These are phyloP conservation scores for Taiozyma sp. DNA, from an alignment of 1,139 yeast species.

Conservation along the genomic window DNA sequence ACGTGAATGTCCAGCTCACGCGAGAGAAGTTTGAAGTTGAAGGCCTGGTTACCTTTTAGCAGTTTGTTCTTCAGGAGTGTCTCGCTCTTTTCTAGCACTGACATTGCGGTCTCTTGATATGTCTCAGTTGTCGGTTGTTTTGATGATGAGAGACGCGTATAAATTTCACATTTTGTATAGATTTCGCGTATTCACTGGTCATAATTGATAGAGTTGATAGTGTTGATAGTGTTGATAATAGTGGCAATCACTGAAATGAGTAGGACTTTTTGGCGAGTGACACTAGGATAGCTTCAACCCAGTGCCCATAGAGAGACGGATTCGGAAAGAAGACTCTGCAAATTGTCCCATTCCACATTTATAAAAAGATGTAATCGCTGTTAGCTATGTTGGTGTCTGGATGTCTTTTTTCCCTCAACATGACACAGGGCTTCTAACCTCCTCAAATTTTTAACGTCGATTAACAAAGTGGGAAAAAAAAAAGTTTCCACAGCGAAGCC, in stretches of 20 bases:
- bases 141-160: not conserved
- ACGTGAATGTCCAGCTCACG: constrained; percentile 22
- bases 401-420: not conserved
- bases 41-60: constrained; percentile 13
- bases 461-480: not conserved
- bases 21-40: constrained; percentile 25
- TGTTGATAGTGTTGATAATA: not conserved
- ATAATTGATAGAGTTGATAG: no score
- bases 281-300: no score
- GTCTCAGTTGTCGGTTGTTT: no score
- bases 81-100: constrained; percentile 7
- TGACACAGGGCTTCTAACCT: not conserved
- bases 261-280: no score
- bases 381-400: constrained; percentile 5
- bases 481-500: not conserved
- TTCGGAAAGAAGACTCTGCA: no score
- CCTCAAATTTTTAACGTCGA: constrained; percentile 3
- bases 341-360: no score
- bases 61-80: constrained; percentile 9
- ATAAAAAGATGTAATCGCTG: no score
- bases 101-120: not conserved
- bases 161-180: not conserved
- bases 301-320: no score
- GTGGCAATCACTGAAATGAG: no score
- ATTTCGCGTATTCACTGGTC: not conserved